Conservation (phyloP, 2,329 filamentous ascomycete genomes). For the Xylariaceae sp. region DNA sequence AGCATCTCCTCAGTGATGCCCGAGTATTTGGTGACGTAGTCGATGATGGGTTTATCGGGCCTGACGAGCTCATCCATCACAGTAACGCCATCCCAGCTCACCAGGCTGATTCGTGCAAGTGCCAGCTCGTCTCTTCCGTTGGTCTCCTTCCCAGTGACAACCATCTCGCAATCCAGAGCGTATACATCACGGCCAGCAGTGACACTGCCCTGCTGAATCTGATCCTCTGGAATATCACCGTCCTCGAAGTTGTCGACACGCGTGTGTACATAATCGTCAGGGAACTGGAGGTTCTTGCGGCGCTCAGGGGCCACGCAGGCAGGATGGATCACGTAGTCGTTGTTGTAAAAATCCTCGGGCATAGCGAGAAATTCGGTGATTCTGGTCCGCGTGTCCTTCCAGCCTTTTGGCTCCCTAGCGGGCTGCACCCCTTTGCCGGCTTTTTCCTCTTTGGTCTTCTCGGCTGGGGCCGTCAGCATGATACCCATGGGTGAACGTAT, state of each 20-base stretch:
- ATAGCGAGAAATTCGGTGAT: constrained; percentile 75
- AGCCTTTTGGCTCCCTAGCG: constrained; percentile 60
- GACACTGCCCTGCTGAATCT: constrained; percentile 76
- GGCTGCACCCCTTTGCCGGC: constrained; percentile 55
- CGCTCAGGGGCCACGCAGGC: constrained; percentile 64
- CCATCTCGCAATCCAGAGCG: constrained; percentile 96
- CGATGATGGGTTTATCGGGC: constrained; percentile 78
- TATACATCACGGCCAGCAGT: constrained; percentile 77
- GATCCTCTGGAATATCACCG: constrained; percentile 61
- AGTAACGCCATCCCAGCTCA: constrained; percentile 79
- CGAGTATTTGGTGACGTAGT: constrained; percentile 89
- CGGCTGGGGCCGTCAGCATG: constrained; percentile 71
- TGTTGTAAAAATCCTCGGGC: constrained; percentile 70
- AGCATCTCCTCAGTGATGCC: constrained; percentile 89
- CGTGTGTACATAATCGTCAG: constrained; percentile 81
- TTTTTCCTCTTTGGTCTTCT: constrained; percentile 67
- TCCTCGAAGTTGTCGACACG: constrained; percentile 63
- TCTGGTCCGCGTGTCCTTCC: constrained; percentile 72
- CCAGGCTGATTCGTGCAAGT: constrained; percentile 81
- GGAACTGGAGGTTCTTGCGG: constrained; percentile 47
- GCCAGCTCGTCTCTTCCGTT: constrained; percentile 68
- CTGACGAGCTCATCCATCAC: constrained; percentile 90
- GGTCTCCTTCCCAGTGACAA: constrained; percentile 54
- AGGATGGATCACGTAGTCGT: constrained; percentile 82
- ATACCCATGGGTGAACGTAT: constrained; percentile 85